Conservation (phyloP, 768 basidiomycete genomes). For the Tremella fuciformis region DNA sequence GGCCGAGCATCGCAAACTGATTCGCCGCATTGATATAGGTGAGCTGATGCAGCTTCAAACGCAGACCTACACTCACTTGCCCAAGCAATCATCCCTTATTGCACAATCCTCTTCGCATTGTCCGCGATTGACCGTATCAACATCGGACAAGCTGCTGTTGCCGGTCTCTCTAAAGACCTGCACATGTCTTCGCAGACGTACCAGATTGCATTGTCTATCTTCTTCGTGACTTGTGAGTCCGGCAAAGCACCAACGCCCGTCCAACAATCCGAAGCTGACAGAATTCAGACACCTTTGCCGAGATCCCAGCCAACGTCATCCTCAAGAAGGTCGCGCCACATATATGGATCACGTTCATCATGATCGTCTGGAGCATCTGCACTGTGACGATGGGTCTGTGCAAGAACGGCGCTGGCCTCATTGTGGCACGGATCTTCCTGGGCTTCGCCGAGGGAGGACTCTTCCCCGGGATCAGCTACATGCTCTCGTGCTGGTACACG, state of each 20-base stretch:
- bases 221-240: conserved; percentile 21
- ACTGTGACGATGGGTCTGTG: conserved; percentile 41
- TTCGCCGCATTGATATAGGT: too few species aligned
- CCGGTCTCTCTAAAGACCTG: conserved; percentile 24
- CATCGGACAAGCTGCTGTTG: conserved; percentile 40
- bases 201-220: conserved; percentile 31
- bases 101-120: too few species aligned
- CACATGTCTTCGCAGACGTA: conserved; percentile 24
- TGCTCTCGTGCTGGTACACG: conserved; percentile 34
- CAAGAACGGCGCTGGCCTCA: conserved; percentile 24
- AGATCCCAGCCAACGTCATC: conserved; percentile 35
- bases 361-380: conserved; percentile 37
- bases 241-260: conserved; percentile 5
- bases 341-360: conserved; percentile 35
- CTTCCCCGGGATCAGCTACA: conserved; percentile 38
- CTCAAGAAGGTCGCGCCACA: conserved; percentile 29
- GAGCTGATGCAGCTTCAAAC: too few species aligned
- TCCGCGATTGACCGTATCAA: conserved; percentile 19
- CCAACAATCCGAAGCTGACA: too few species aligned
- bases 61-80: too few species aligned
- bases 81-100: too few species aligned
- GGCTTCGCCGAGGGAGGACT: conserved; percentile 39
- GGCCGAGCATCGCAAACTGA: too few species aligned
- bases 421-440: conserved; percentile 39
- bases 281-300: conserved; percentile 18